Conservation (phyloP, 495 filamentous ascomycete species). For the Choiromyces venosus region DNA sequence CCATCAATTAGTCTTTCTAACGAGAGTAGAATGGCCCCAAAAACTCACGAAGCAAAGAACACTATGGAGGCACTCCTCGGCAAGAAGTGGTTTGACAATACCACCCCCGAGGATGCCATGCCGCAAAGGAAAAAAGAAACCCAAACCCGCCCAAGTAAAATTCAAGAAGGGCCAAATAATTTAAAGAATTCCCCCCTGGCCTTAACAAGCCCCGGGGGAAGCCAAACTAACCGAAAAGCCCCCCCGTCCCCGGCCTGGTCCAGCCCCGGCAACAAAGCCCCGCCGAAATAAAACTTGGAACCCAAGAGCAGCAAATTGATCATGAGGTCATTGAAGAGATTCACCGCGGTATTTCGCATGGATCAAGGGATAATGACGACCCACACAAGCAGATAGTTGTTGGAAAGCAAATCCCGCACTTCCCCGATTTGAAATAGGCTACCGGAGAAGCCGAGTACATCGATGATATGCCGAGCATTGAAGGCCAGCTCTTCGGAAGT, state of each 20-base stretch:
- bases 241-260: slow-evolving; percentile 85
- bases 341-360: slow-evolving; percentile 56
- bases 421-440: slow-evolving; percentile 46
- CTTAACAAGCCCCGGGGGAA: slow-evolving; percentile 91
- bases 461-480: slow-evolving; percentile 45
- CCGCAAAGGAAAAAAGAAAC: slow-evolving; percentile 63
- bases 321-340: slow-evolving; percentile 55
- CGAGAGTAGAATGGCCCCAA: slow-evolving; percentile 63
- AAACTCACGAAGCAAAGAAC: slow-evolving; percentile 74
- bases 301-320: slow-evolving; percentile 43
- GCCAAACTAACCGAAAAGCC: slow-evolving; percentile 89
- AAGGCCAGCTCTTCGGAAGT: slow-evolving; percentile 44
- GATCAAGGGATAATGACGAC: slow-evolving; percentile 51
- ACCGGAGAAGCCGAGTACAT: slow-evolving; percentile 48
- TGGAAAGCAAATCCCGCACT: slow-evolving; percentile 46
- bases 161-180: neutral
- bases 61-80: slow-evolving; percentile 65
- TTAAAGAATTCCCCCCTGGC: slow-evolving; percentile 67
- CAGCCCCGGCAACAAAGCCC: slow-evolving; percentile 70
- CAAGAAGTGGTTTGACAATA: slow-evolving; percentile 70
- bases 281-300: slow-evolving; percentile 33
- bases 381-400: slow-evolving; percentile 46
- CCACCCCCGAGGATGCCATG: slow-evolving; percentile 82
- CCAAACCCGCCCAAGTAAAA: neutral
- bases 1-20: slow-evolving; percentile 19